Base-by-base conservation (phyloP, 768 basidiomycete genomes). In the Holtermanniella nyarrowii region DNA sequence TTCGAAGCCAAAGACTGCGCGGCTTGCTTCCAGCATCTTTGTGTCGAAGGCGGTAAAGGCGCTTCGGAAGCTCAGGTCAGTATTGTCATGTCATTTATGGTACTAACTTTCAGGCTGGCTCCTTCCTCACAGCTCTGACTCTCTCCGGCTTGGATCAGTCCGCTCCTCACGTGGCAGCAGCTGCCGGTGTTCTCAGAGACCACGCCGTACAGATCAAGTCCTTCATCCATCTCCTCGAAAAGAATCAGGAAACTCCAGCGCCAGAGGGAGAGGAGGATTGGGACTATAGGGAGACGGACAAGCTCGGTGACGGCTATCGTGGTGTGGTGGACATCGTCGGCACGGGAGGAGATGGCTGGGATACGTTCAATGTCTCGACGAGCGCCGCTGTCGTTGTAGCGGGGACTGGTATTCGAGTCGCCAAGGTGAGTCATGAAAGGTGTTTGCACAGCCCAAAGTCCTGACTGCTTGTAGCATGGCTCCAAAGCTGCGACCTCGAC, bases 281-380 rank as follows among this genome's bases (percentile, higher is more conserved):
- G 70, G 65, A 69, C 46, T 69, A 68, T 48, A 43, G 55, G 44
- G 59, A 66, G 22, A 59, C 66, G 5, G 68, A 70, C 42, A 64
- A 62, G 18, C 56, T 62, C 25, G 68, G 68, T 1, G 68, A 70
- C 50, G 66, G 65, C 27, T 69, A 67, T 48, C 46, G 53, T 0
- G 70, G 70, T 1, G 46, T 65, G 42, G 79, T 83, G 20, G 87
- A 91, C 68, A 87, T 93, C 52, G 89, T 93, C 20, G 89, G 89
- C 1, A 90, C 88, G 0, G 89, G 93, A 11, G 93, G 95, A 5
- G 95, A 96, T 72, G 90, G 90, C 0, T 82, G 90, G 71, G 86
- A 96, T 64, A 83, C 91, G 0, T 96, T 90, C 78, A 96, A 97
- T 68, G 91, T 96, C 48, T 91, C 88, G 67, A 96, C 93, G 0